Conservation (phyloP, 345 rosid genomes). For the Salix udensis region DNA sequence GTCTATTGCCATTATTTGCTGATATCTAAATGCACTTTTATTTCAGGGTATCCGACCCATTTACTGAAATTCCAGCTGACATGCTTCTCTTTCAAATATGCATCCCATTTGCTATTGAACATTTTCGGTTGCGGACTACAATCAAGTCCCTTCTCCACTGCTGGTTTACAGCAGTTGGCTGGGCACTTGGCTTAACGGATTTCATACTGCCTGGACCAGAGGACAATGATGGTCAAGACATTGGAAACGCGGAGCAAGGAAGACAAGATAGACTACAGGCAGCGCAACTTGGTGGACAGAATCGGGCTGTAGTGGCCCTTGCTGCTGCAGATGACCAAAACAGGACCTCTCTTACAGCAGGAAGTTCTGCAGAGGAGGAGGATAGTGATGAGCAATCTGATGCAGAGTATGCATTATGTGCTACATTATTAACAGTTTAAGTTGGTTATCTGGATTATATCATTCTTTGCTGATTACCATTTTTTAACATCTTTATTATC, state of each 20-base stretch:
- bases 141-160: conserved; percentile 83
- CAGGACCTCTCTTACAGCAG: conserved; percentile 39
- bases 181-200: conserved; percentile 86
- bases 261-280: conserved; percentile 68
- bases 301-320: conserved; percentile 53
- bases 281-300: conserved; percentile 56
- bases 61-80: conserved; percentile 97
- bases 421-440: not conserved
- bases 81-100: conserved; percentile 98
- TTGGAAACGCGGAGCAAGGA: conserved; percentile 64
- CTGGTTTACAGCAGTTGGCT: conserved; percentile 89
- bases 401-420: conserved; percentile 67
- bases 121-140: conserved; percentile 84
- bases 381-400: conserved; percentile 79
- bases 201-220: conserved; percentile 82
- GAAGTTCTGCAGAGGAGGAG: conserved; percentile 51
- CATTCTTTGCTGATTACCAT: not conserved
- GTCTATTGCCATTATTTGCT: conserved; percentile 14
- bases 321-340: conserved; percentile 51
- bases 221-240: conserved; percentile 70
- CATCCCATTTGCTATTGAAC: conserved; percentile 93
- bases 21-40: conserved; percentile 1
- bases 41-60: conserved; percentile 92
- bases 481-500: not conserved
- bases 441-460: not conserved